Evolutionary conservation across 352 stramenopile species (phyloP).

Genomic region (Phytophthora pistaciae): DNA sequence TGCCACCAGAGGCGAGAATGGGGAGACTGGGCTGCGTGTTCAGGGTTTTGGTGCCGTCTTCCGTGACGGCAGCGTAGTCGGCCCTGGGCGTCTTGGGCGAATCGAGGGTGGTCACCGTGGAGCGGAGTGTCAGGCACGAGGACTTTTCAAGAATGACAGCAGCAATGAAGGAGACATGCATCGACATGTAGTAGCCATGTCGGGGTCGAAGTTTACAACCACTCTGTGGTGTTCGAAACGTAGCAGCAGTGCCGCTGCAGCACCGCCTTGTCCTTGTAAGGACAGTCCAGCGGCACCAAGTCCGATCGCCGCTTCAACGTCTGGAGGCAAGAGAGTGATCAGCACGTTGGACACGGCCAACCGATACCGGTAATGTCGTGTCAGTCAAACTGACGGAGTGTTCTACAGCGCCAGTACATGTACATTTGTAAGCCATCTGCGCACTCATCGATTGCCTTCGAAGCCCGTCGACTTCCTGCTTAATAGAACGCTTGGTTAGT

Average conservation of each 20-base stretch:
- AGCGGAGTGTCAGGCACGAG: conserved; percentile 9
- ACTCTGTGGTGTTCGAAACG: neutral
- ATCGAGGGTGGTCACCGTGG: conserved; percentile 19
- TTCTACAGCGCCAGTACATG: neutral
- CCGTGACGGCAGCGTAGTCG: conserved; percentile 17
- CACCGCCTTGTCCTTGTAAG: neutral
- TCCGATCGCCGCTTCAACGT: conserved; percentile 5
- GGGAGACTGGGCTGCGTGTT: conserved; percentile 24
- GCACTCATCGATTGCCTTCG: conserved; percentile 8
- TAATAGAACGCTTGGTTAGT: neutral
- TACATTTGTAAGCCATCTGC: neutral
- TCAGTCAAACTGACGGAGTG: neutral
- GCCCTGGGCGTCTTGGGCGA: conserved; percentile 28
- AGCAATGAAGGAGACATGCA: neutral
- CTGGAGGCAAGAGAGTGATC: neutral
- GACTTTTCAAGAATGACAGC: conserved; percentile 29
- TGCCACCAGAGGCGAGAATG: conserved; percentile 17
- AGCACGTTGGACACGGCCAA: neutral
- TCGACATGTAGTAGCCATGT: no score
- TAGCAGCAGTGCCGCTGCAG: neutral
- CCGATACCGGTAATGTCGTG: neutral
- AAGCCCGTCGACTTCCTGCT: conserved; percentile 14
- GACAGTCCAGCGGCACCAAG: neutral
- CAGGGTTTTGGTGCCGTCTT: conserved; percentile 9
- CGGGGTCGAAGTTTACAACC: neutral